Base-by-base conservation (phyloP, 192 early-diverging fungal species). In the Coemansia sp. region DNA sequence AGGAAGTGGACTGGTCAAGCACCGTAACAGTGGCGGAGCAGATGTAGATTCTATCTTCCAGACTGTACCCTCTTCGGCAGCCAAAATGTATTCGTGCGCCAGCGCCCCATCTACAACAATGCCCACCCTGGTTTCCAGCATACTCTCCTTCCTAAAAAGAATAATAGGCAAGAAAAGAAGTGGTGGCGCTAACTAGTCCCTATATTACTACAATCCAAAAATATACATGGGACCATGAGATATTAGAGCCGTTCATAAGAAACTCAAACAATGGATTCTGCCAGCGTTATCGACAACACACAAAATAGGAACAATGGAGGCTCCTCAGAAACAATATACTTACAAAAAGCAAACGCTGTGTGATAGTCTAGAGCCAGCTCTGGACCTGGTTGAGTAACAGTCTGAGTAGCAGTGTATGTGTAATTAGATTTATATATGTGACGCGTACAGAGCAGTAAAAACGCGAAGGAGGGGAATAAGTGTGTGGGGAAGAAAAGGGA, bases 81-180 rank as follows among this genome's bases (percentile, higher is more conserved):
- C 19, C 6, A 65, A 36, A 27, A 36, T 71, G 48, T 72, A 77
- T 37, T 68, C 66, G 66, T 77, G 66, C 37, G 58, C 51, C 44
- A 62, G 70, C 62, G 39, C 62, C 12, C 66, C 66, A 34, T 45
- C 64, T 31, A 68, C 61, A 37, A 76, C 44, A 27, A 67, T 62
- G 12, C 59, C 59, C 32, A 58, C 55, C 55, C 55, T 58, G 55
- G 29, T 32, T 15, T 58, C 55, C 55, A 58, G 29, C 55, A 32
- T 55, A 29, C 31, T 60, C 32, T 25, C 58, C 17, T 19, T 31
- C 27, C 23, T 29, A 12, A 17, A 61, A 36, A 1, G 17, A 61
- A 38, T 61, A 39, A 61, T n/a, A 60, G 34, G 58, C 53, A 4
- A 58, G 4, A 61, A 11, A 61, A 39, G 15, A 1, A 2, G 36